Conservation (phyloP, 2,329 filamentous ascomycete genomes). For the Aspergillus hiratsukae region DNA sequence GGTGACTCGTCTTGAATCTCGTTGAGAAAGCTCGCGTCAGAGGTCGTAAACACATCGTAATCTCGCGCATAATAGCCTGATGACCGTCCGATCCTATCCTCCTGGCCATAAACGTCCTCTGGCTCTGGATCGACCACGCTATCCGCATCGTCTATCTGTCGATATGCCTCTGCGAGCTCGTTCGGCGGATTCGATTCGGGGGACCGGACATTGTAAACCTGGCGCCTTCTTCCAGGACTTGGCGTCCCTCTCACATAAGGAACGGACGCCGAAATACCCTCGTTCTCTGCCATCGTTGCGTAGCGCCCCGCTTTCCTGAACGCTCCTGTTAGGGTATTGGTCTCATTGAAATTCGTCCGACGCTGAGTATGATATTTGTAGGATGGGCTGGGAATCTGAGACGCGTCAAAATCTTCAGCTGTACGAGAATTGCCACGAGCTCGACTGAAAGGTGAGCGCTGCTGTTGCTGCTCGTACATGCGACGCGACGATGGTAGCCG, state of each 20-base stretch:
- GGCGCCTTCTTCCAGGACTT: conserved; percentile 28
- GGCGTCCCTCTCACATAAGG: conserved; percentile 19
- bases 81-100: conserved; percentile 18
- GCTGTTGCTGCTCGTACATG: conserved; percentile 22
- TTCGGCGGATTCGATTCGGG: conserved; percentile 37
- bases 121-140: conserved; percentile 31
- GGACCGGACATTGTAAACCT: conserved; percentile 22
- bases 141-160: conserved; percentile 36
- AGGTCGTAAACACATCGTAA: conserved; percentile 17
- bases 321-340: conserved; percentile 37
- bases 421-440: conserved; percentile 20
- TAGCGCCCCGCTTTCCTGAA: conserved; percentile 33
- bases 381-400: conserved; percentile 25
- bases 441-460: conserved; percentile 31
- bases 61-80: conserved; percentile 20
- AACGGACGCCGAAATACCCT: conserved; percentile 10
- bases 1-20: conserved; percentile 31
- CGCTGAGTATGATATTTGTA: conserved; percentile 25
- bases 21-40: conserved; percentile 32
- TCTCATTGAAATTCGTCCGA: conserved; percentile 31
- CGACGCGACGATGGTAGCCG: conserved; percentile 28
- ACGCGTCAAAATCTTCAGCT: conserved; percentile 25
- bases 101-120: conserved; percentile 23
- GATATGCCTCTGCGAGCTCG: conserved; percentile 37
- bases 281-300: conserved; percentile 23